Percentiles rank a stretch among this genome's conserved stretches.
phyloP scores from a whole-genome alignment of 352 stramenopile species.

The Phytopythium ostracodes region DNA sequence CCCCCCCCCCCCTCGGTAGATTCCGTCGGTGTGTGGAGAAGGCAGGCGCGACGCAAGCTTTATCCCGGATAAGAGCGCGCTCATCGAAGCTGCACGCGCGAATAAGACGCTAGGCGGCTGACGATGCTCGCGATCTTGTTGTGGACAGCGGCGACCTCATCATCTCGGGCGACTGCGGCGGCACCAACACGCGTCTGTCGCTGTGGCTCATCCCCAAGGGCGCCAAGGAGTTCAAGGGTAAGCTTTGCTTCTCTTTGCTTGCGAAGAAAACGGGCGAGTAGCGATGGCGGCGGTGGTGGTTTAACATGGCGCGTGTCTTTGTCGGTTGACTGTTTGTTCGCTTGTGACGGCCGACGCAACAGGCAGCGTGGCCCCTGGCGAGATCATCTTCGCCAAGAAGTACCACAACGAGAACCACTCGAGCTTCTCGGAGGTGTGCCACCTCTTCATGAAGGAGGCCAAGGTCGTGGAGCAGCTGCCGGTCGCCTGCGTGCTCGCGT shows the following conservation, averaged over 20 bases:
- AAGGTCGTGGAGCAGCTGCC: constrained; percentile 64
- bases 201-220: constrained; percentile 77
- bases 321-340: too few relatives aligned
- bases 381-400: constrained; percentile 85
- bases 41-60: too few relatives aligned
- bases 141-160: constrained; percentile 59
- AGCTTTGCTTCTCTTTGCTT: neutral
- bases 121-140: neutral
- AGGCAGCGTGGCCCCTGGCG: constrained; percentile 71
- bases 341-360: neutral
- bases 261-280: neutral
- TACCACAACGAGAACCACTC: constrained; percentile 82
- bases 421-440: constrained; percentile 86
- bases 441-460: constrained; percentile 92
- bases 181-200: constrained; percentile 95
- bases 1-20: neutral
- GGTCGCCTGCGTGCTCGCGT: constrained; percentile 70
- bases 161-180: constrained; percentile 94
- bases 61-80: neutral
- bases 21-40: too few relatives aligned
- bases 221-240: constrained; percentile 52
- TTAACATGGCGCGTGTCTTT: neutral
- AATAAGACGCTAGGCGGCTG: too few relatives aligned
- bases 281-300: constrained; percentile 7
- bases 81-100: too few relatives aligned